A percentile compares a stretch with the other conserved stretches of the same genome.
Conservation (phyloP, 306 rosid species). For the Acacia acuminata region DNA sequence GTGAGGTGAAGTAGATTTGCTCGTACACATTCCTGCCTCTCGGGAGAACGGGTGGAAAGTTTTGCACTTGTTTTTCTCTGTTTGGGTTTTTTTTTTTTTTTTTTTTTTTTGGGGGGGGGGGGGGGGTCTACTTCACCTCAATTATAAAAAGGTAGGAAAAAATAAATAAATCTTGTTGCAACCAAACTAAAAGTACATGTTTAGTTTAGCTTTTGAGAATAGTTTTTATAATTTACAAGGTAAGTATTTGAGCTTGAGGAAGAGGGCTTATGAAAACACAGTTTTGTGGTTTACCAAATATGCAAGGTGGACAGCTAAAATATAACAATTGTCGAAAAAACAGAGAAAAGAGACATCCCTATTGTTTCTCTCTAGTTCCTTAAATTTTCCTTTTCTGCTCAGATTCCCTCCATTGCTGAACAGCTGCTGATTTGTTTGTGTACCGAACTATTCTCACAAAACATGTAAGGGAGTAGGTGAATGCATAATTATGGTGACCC, state of each 20-base stretch:
- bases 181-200: slow-evolving; percentile 9
- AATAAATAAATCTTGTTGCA: not conserved
- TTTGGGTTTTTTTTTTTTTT: not conserved
- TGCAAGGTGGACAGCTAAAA: not conserved
- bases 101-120: no score
- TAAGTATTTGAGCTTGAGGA: no score
- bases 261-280: no score
- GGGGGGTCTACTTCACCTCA: not conserved
- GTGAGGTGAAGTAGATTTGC: not conserved
- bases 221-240: no score
- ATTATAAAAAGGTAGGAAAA: not conserved
- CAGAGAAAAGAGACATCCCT: not conserved
- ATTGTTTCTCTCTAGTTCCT: not conserved
- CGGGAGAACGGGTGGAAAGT: not conserved
- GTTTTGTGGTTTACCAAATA: no score
- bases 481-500: not conserved
- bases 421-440: slow-evolving; percentile 37
- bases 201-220: no score
- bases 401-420: slow-evolving; percentile 1
- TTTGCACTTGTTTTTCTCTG: not conserved
- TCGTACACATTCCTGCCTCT: not conserved
- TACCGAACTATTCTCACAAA: slow-evolving; percentile 2
- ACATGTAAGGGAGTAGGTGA: slow-evolving; percentile 11
- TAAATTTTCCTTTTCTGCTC: not conserved
- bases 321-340: not conserved